Base-by-base conservation (phyloP, 805 yeast species). In the Lipomyces starkeyi region DNA sequence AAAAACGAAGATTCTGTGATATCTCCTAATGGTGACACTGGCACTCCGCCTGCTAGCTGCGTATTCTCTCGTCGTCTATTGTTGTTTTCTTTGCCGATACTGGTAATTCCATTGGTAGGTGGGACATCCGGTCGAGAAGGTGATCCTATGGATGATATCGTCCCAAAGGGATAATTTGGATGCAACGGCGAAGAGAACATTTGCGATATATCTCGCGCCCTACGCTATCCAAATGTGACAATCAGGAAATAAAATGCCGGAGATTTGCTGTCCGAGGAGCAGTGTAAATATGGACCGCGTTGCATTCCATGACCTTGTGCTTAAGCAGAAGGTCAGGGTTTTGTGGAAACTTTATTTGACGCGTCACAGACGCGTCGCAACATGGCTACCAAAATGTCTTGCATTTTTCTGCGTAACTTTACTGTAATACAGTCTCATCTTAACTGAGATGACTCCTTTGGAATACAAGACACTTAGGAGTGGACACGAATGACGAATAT, bases 11-110 rank as follows among this genome's bases (percentile, higher is more conserved):
- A 35, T 6, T 53, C 29, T 17, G 67, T 59, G 27, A 64, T 53
- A 27, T 59, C 67, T 2, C 59, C 64, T 27, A 64, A 34, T 20
- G 63, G 59, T 6, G 67, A 59, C 27, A 17, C 11, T 43, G 49
- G 49, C 9, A n/a, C 9, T n/a, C 49, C 22, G 49, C 5, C 49
- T n/a, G 22, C 49, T 7, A 3, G 22, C 20, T 17, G 49, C 20
- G 49, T 43, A 17, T n/a, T 43, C 22, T 43, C 22, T n/a, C 49
- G 22, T 17, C 49, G 22, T n/a, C 49, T n/a, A 8, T 2, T n/a
- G 20, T 7, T 17, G 49, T n/a, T 43, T 17, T n/a, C 49, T 17
- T 43, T 43, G 49, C n/a, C 49, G 22, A 43, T 43, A 5, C n/a
- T 17, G 49, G 43, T 37, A 37, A 11, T 13, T 14, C 49, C 49